Conservation (phyloP, 768 basidiomycete species). For the Neoboletus subvelutipes region DNA sequence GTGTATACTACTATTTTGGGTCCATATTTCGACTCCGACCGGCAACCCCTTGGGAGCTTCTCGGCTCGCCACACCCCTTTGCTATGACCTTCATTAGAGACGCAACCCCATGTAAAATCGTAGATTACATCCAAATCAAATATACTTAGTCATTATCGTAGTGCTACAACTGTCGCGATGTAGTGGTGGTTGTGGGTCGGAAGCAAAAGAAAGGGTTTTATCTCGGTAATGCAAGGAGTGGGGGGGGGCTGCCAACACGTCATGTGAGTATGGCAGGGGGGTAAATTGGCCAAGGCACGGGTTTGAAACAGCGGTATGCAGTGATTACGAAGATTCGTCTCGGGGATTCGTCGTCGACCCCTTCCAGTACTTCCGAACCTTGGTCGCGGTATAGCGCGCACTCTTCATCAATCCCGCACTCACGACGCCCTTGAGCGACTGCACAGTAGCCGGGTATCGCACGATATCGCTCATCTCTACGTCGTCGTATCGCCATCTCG, state of each 20-base stretch:
- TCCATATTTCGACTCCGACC: no score
- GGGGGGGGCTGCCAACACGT: not conserved
- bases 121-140: slow-evolving; percentile 20
- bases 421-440: slow-evolving; percentile 82
- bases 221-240: slow-evolving; percentile 15
- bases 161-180: slow-evolving; percentile 16
- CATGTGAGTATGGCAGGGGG: not conserved
- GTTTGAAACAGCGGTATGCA: not conserved
- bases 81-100: not conserved
- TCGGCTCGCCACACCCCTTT: no score
- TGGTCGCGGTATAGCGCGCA: slow-evolving; percentile 67
- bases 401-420: slow-evolving; percentile 83
- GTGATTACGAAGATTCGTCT: slow-evolving; percentile 6
- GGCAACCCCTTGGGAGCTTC: no score
- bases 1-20: no score
- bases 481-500: not conserved
- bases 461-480: slow-evolving; percentile 79
- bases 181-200: slow-evolving; percentile 4
- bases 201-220: not conserved
- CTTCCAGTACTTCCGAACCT: slow-evolving; percentile 84
- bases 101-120: not conserved
- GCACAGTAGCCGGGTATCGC: slow-evolving; percentile 77
- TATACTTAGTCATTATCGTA: slow-evolving; percentile 13
- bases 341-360: slow-evolving; percentile 16
- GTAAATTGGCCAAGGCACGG: not conserved